Evolutionary conservation across 768 basidiomycete genomes (phyloP), one percentile per base, ranked within the genome.

Genomic region (Podaxis pistillaris): DNA sequence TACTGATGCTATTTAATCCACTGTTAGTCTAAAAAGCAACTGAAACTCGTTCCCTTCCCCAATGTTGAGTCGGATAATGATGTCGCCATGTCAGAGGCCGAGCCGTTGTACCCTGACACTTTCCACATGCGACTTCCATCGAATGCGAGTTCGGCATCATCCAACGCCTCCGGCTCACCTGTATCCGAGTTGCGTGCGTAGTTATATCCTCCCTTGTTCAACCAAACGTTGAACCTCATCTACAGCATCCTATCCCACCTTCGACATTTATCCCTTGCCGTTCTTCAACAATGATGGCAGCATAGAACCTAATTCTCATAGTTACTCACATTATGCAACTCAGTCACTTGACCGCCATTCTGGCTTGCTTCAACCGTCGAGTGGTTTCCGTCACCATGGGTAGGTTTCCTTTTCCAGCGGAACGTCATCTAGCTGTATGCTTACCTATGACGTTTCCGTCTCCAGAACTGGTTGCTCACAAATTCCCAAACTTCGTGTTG

Each of bases 401-500:
- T 93, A 82, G 65, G 80, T 74, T 61, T 55, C 17, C 26, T 40
- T 59, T 19, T 58, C 59, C 17, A 33, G 17, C 53, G 46, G 37
- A 50, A 47, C 36, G 36, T 61, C 40, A 63, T 65, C 54, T 55
- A 40, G 46, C 64, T 56, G 11, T 60, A 56, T 58, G 54, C 54
- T 56, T 24, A 56, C 26, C 26, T 30, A 5, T 24, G 26, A 19
- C 37, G 22, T 41, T 17, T 5, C 15, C 22, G 49, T 60, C 33
- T 62, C 30, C 68, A 91, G 89, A 44, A 78, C 85, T 59, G 80
- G 81, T 56, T 93, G 91, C 68, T 85, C 85, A 26, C 90, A 91
- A 74, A 91, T 93, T 63, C 91, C 91, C 15, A 92, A 92, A 73
- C 82, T 93, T 67, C 87, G 89, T 66, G 80, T 93, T 63, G 89